Conservation (phyloP, 176 grass and related monocot genomes). For the Dendrocalamus sinicus region DNA sequence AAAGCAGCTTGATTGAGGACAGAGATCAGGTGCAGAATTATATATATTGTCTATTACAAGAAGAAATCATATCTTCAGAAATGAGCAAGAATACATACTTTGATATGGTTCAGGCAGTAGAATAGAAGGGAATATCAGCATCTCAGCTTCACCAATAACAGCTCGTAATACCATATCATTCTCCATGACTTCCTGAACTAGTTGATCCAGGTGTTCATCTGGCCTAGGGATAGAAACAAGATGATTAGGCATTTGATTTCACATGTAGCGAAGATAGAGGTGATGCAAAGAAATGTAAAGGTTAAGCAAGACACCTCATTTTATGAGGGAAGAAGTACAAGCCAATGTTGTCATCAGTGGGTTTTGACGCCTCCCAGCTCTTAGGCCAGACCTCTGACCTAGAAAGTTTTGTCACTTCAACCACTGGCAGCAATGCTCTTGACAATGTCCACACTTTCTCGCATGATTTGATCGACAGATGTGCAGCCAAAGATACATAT, state of each 20-base stretch:
- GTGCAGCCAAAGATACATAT: constrained; percentile 54
- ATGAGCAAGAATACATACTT: constrained; percentile 39
- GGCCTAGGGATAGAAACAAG: constrained; percentile 21
- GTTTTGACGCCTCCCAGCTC: constrained; percentile 49
- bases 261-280: background rate
- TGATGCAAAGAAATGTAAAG: background rate
- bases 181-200: constrained; percentile 48
- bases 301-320: constrained; percentile 41
- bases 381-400: constrained; percentile 61
- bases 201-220: constrained; percentile 41
- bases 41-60: background rate
- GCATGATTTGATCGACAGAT: constrained; percentile 60
- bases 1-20: background rate
- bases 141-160: constrained; percentile 37
- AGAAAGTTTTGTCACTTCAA: constrained; percentile 46
- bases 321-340: constrained; percentile 68
- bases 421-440: constrained; percentile 31
- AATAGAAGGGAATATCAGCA: constrained; percentile 64
- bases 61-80: background rate
- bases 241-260: background rate
- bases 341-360: constrained; percentile 53
- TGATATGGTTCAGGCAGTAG: constrained; percentile 47
- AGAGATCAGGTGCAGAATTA: background rate
- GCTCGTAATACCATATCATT: constrained; percentile 45
- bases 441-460: constrained; percentile 56